Evolutionary conservation across 768 basidiomycete genomes (phyloP).

Genomic region (Pleurotus platypus): DNA sequence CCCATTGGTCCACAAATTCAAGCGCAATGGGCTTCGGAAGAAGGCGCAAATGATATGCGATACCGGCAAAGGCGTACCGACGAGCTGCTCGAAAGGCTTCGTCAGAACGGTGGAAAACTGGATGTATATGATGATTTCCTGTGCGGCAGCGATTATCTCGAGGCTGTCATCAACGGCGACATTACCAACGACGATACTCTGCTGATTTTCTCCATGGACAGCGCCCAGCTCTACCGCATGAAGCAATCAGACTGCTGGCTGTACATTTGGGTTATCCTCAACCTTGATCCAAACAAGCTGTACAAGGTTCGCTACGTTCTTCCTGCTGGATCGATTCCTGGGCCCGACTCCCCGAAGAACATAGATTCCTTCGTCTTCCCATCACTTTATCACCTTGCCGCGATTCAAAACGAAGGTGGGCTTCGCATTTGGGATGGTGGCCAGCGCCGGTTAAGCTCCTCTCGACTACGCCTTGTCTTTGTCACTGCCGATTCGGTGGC

Average conservation of each 20-base stretch:
- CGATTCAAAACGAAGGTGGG: conserved; percentile 24
- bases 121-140: conserved; percentile 20
- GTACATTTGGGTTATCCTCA: conserved; percentile 33
- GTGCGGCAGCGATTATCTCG: conserved; percentile 22
- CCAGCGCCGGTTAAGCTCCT: too few relatives aligned
- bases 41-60: too few relatives aligned
- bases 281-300: conserved; percentile 19
- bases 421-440: conserved; percentile 25
- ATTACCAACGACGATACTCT: conserved; percentile 28
- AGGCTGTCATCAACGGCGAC: conserved; percentile 11
- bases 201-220: conserved; percentile 32
- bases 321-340: conserved; percentile 12
- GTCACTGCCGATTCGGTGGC: too few relatives aligned
- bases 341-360: too few relatives aligned
- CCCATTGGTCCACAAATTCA: too few relatives aligned
- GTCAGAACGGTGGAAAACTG: not conserved
- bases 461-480: too few relatives aligned
- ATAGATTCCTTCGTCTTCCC: too few relatives aligned
- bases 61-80: too few relatives aligned
- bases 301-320: conserved; percentile 22
- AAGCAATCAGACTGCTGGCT: conserved; percentile 21
- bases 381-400: not conserved
- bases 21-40: too few relatives aligned
- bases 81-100: conserved; percentile 5
- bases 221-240: conserved; percentile 38